phyloP scores from a whole-genome alignment of 305 asterid genomes.

The Fraxinus nigra region DNA sequence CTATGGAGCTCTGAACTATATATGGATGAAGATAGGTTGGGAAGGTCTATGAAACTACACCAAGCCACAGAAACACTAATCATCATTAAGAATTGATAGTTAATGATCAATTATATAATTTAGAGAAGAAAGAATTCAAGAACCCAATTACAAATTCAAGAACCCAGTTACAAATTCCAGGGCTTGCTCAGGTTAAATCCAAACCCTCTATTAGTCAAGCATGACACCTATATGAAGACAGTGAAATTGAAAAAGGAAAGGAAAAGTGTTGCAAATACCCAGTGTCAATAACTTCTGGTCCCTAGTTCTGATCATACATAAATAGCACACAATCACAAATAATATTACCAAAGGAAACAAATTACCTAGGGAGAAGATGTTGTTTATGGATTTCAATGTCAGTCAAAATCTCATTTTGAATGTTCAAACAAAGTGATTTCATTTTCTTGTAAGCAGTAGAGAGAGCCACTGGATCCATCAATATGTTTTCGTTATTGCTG shows the following conservation, averaged over 20 bases:
- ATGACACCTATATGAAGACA: background rate
- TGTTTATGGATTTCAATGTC: constrained; percentile 80
- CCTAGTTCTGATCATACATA: background rate
- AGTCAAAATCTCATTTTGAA: constrained; percentile 68
- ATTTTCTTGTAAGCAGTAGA: constrained; percentile 82
- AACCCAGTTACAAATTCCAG: too few species aligned
- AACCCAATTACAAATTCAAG: too few species aligned
- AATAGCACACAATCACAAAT: background rate
- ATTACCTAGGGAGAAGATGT: constrained; percentile 85
- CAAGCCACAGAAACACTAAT: constrained; percentile 24
- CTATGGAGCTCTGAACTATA: constrained; percentile 73
- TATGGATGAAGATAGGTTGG: constrained; percentile 78
- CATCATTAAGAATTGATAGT: constrained; percentile 9
- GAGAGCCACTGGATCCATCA: constrained; percentile 74
- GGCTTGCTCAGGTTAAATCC: background rate
- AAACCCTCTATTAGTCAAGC: background rate
- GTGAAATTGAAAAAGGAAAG: background rate
- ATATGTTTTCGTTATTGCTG: constrained; percentile 50
- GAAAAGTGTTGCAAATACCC: background rate
- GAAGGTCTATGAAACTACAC: constrained; percentile 86
- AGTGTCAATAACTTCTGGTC: background rate
- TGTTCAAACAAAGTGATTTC: constrained; percentile 61
- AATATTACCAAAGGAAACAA: background rate
- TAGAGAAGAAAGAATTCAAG: background rate
- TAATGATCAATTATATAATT: background rate